phyloP scores from a whole-genome alignment of 2,329 filamentous ascomycete species.

The Furcasterigmium furcatum region DNA sequence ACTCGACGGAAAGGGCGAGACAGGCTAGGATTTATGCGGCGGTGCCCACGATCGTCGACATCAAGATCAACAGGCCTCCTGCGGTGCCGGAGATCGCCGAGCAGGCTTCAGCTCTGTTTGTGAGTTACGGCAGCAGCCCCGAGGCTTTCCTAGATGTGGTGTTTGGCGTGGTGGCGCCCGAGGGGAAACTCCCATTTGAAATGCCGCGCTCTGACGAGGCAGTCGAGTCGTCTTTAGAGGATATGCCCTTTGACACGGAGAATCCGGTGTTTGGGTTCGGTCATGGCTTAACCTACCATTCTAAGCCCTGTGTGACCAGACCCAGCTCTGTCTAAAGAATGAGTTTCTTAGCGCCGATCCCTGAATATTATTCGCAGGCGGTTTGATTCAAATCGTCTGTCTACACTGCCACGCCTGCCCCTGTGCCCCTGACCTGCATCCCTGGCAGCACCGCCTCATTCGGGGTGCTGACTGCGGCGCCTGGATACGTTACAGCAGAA shows the following conservation, averaged over 20 bases:
- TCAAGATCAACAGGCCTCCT: conserved; percentile 37
- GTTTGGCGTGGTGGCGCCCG: conserved; percentile 29
- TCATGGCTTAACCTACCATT: conserved; percentile 21
- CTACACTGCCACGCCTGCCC: no score
- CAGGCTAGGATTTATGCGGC: conserved; percentile 29
- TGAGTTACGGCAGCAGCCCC: conserved; percentile 33
- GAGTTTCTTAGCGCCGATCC: no score
- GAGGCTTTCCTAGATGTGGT: conserved; percentile 41
- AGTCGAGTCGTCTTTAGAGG: conserved; percentile 26
- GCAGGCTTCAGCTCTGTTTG: conserved; percentile 32
- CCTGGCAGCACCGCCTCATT: no score
- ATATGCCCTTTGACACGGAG: conserved; percentile 22
- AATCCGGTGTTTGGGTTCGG: conserved; percentile 25
- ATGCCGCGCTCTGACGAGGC: conserved; percentile 39
- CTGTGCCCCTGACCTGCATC: no score
- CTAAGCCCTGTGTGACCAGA: no score
- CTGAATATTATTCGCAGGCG: no score
- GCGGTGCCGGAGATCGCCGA: conserved; percentile 37
- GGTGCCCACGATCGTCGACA: conserved; percentile 37
- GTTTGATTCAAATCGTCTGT: no score
- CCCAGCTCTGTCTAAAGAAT: no score
- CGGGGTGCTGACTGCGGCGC: no score
- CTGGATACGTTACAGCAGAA: no score
- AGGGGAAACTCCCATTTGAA: conserved; percentile 42
- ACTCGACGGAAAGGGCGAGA: conserved; percentile 19